phyloP scores from a whole-genome alignment of 208 protist species.

The Phytomonas serpens region DNA sequence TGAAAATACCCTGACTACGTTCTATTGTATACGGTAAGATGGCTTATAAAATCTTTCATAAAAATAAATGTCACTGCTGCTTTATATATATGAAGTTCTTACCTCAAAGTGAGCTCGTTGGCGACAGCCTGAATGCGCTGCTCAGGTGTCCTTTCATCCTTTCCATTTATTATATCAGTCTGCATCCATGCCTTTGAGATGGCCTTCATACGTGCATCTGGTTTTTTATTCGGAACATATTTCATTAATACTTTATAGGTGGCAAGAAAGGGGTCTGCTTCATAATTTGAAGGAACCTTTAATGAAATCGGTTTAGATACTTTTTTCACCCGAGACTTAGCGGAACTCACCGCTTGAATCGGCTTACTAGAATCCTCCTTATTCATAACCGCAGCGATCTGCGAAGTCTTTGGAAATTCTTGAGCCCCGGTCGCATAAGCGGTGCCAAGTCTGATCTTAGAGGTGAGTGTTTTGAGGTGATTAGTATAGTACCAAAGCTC shows the following conservation, averaged over 20 bases:
- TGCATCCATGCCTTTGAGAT: slow-evolving; percentile 26
- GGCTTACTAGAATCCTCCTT: background rate
- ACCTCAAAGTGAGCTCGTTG: slow-evolving; percentile 19
- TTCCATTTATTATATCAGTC: slow-evolving; percentile 9
- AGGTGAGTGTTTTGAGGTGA: slow-evolving; percentile 17
- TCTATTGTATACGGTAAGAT: background rate
- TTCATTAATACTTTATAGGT: slow-evolving; percentile 22
- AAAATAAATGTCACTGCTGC: background rate
- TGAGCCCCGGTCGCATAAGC: slow-evolving; percentile 5
- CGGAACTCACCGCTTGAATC: background rate
- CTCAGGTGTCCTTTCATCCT: slow-evolving; percentile 21
- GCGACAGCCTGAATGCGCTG: slow-evolving; percentile 25
- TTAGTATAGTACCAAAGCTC: slow-evolving; percentile 27
- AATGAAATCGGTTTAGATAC: background rate
- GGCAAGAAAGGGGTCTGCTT: slow-evolving; percentile 21
- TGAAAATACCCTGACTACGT: background rate
- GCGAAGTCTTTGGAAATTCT: background rate
- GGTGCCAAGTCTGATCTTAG: slow-evolving; percentile 18
- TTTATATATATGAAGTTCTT: background rate
- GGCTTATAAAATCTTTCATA: background rate
- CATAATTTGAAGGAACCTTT: slow-evolving; percentile 25
- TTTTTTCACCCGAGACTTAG: background rate
- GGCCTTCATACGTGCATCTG: slow-evolving; percentile 20
- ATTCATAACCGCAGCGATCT: background rate
- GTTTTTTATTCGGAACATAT: slow-evolving; percentile 9